Percentiles rank a stretch among this genome's conserved stretches.
phyloP scores from a whole-genome alignment of 345 rosid species.

The Gossypium mustelinum region DNA sequence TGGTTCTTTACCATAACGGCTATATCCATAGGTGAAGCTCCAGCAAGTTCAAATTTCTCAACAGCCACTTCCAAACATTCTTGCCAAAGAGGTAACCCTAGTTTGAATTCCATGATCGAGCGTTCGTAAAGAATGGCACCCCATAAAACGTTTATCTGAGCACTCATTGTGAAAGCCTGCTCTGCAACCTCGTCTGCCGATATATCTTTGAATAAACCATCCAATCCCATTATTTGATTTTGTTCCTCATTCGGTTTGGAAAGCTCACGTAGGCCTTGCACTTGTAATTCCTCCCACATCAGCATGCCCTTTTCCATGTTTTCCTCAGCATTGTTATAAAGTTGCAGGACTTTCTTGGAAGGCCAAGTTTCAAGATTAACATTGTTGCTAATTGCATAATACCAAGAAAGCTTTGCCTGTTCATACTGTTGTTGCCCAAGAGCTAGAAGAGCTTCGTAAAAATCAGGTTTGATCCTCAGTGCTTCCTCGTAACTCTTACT shows the following conservation, averaged over 20 bases:
- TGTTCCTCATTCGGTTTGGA: conserved; percentile 21
- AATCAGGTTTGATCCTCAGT: conserved; percentile 72
- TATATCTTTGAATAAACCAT: conserved; percentile 42
- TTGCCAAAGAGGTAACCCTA: conserved; percentile 65
- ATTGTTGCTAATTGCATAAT: conserved; percentile 53
- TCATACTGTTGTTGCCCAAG: conserved; percentile 79
- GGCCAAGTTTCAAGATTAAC: conserved; percentile 64
- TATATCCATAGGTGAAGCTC: conserved; percentile 56
- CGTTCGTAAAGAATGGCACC: conserved; percentile 84
- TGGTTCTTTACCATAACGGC: conserved; percentile 59
- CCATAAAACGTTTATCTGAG: conserved; percentile 70
- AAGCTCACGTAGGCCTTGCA: conserved; percentile 27
- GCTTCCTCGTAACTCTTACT: conserved; percentile 73
- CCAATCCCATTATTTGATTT: conserved; percentile 29
- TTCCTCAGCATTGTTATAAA: conserved; percentile 74
- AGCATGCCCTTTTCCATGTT: conserved; percentile 65
- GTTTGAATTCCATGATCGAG: conserved; percentile 74
- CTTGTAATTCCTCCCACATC: conserved; percentile 56
- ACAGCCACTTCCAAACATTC: conserved; percentile 70
- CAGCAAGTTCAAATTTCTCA: conserved; percentile 76
- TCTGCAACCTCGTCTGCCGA: conserved; percentile 46
- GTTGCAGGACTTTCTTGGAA: conserved; percentile 41
- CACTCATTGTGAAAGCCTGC: conserved; percentile 37
- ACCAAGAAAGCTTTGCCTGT: conserved; percentile 90
- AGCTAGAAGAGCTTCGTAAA: conserved; percentile 63